Conservation (phyloP, 164 flowering plant species). For the Tinospora cordifolia region DNA sequence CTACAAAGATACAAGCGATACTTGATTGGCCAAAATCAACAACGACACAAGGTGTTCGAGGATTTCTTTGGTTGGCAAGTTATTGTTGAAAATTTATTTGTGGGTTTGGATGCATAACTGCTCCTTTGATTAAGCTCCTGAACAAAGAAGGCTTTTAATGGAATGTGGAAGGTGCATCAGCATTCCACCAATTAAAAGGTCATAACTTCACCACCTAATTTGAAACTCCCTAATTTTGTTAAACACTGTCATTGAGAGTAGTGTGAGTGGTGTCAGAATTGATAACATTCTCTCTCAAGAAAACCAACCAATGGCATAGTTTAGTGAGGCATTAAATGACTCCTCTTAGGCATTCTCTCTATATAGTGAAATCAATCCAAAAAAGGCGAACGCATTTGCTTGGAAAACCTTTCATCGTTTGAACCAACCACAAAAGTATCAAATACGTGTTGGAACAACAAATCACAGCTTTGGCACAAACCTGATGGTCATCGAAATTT, state of each 20-base stretch:
- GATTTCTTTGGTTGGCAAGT: too few species aligned
- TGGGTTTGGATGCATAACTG: too few species aligned
- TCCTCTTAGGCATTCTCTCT: neutral
- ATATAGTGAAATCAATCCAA: neutral
- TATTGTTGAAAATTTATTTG: too few species aligned
- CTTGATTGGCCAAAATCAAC: too few species aligned
- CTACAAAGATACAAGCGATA: too few species aligned
- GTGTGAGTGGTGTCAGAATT: neutral
- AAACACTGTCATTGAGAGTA: neutral
- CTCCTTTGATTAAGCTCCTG: too few species aligned
- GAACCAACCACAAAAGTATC: slow-evolving; percentile 12
- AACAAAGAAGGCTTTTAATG: too few species aligned
- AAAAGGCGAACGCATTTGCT: slow-evolving; percentile 6
- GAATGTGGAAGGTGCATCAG: too few species aligned
- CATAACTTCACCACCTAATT: too few species aligned
- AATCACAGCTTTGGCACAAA: slow-evolving; percentile 1
- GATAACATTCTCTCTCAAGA: neutral
- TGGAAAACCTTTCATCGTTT: neutral
- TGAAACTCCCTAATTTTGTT: neutral
- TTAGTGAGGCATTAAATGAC: neutral
- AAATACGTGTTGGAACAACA: slow-evolving; percentile 10
- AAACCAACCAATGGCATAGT: neutral
- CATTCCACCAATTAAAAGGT: too few species aligned
- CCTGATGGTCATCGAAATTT: neutral
- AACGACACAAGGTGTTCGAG: too few species aligned